A percentile compares a stretch with the other conserved stretches of the same genome.
Conservation (phyloP, 106 monocot genomes). For the Posidonia australis region DNA sequence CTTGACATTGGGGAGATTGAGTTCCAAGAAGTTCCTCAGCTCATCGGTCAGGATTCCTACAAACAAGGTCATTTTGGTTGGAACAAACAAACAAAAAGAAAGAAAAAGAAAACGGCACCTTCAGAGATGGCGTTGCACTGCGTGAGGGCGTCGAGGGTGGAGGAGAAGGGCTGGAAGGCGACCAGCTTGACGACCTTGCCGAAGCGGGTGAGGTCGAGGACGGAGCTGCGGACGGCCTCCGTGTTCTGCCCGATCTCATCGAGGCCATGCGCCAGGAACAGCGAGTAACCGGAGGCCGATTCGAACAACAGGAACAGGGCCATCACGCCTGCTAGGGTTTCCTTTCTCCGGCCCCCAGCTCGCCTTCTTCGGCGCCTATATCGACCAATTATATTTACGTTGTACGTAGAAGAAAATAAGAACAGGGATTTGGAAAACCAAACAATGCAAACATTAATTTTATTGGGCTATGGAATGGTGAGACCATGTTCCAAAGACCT, state of each 20-base stretch:
- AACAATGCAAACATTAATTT: too few relatives aligned
- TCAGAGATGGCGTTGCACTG: conserved; percentile 95
- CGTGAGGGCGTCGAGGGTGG: conserved; percentile 84
- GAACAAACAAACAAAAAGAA: conserved; percentile 1
- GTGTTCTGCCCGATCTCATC: conserved; percentile 89
- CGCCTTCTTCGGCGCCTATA: too few relatives aligned
- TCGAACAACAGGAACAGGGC: conserved; percentile 73
- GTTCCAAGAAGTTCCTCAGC: conserved; percentile 63
- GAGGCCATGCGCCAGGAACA: conserved; percentile 73
- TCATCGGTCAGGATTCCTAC: conserved; percentile 83
- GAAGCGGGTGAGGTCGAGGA: conserved; percentile 71
- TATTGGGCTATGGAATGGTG: too few relatives aligned
- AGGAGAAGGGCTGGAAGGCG: conserved; percentile 75
- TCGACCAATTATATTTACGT: too few relatives aligned
- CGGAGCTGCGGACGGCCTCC: conserved; percentile 62
- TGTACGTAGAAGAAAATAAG: too few relatives aligned
- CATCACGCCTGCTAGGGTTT: conserved; percentile 30
- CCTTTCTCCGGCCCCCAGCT: not conserved
- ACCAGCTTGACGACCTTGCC: conserved; percentile 66
- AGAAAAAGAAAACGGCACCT: conserved; percentile 32
- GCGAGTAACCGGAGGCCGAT: conserved; percentile 67
- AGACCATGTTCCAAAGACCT: too few relatives aligned
- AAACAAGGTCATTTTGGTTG: not conserved
- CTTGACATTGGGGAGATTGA: conserved; percentile 66
- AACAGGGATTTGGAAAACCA: too few relatives aligned